Evolutionary conservation across 139 green algal genomes (phyloP).

Genomic region (Chlamydomonas asymmetrica): DNA sequence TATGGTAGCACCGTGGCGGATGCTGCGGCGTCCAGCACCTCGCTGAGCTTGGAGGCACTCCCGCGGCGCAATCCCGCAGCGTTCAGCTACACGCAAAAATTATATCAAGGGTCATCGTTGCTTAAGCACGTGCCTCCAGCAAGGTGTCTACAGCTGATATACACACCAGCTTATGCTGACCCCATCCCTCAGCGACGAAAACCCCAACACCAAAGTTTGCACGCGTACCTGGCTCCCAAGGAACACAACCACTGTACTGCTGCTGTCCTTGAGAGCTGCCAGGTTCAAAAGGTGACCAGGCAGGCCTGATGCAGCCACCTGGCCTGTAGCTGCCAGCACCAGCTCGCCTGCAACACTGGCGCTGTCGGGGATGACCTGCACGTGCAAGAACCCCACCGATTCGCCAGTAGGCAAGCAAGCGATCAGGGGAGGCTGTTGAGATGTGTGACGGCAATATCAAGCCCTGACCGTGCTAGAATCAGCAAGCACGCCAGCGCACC

Average conservation of each 20-base stretch:
- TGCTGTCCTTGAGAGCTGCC: neutral
- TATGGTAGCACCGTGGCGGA: slow-evolving; percentile 30
- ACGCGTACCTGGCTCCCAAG: slow-evolving; percentile 14
- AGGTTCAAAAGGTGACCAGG: neutral
- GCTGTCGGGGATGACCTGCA: slow-evolving; percentile 6
- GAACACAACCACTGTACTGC: slow-evolving; percentile 13
- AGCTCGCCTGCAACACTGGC: slow-evolving; percentile 14
- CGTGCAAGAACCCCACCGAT: too few relatives aligned
- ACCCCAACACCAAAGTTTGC: neutral
- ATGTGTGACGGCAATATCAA: too few relatives aligned
- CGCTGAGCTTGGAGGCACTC: neutral
- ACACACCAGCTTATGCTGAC: too few relatives aligned
- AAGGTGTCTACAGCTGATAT: too few relatives aligned
- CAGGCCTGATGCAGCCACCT: neutral
- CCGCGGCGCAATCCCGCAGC: slow-evolving; percentile 18
- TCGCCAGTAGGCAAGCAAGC: too few relatives aligned
- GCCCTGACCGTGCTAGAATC: too few relatives aligned
- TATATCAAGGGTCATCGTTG: too few relatives aligned
- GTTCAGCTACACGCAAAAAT: slow-evolving; percentile 23
- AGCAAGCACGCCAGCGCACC: too few relatives aligned
- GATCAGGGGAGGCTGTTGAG: too few relatives aligned
- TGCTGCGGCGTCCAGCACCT: slow-evolving; percentile 1
- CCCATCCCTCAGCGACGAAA: too few relatives aligned
- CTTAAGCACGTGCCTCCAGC: too few relatives aligned
- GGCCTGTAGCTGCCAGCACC: slow-evolving; percentile 10